These are phyloP conservation scores for Debaryomyces robertsiae DNA, from an alignment of 1,139 yeast genomes.

Conservation along the genomic window DNA sequence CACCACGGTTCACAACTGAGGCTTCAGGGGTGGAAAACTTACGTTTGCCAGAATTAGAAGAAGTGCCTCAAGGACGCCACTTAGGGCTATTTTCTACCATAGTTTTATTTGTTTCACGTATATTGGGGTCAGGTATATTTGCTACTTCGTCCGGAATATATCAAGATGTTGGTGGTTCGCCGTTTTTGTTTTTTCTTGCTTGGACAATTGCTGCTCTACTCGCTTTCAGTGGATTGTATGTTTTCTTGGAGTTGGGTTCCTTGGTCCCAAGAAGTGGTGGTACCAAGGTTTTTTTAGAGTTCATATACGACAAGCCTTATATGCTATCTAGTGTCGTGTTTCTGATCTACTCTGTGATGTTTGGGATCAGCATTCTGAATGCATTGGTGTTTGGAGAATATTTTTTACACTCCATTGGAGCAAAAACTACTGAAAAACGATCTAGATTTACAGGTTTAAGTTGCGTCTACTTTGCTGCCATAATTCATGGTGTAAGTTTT, in stretches of 20 bases:
- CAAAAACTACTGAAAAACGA: constrained; percentile 38
- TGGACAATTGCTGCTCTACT: constrained; percentile 65
- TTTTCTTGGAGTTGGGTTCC: constrained; percentile 69
- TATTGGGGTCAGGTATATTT: constrained; percentile 78
- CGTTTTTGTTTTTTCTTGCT: constrained; percentile 56
- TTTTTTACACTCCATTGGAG: constrained; percentile 51
- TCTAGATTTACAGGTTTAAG: constrained; percentile 48
- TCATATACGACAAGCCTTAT: constrained; percentile 60
- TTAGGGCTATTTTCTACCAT: constrained; percentile 68
- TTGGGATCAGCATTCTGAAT: constrained; percentile 67
- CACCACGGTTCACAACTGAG: too few relatives aligned
- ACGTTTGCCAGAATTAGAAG: constrained; percentile 42
- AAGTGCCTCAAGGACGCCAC: constrained; percentile 76
- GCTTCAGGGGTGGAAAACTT: constrained; percentile 12
- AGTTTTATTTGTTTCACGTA: constrained; percentile 63
- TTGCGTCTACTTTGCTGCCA: constrained; percentile 44
- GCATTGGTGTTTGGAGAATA: constrained; percentile 75
- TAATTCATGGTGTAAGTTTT: constrained; percentile 57
- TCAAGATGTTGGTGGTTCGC: constrained; percentile 68
- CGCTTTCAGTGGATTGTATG: constrained; percentile 66
- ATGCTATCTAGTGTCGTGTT: constrained; percentile 62
- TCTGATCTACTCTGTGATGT: constrained; percentile 56
- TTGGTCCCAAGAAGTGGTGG: constrained; percentile 77
- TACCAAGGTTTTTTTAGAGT: constrained; percentile 68
- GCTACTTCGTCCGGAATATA: constrained; percentile 70